phyloP scores from a whole-genome alignment of 2,329 filamentous ascomycete genomes.

The Trichoderma koningiopsis region DNA sequence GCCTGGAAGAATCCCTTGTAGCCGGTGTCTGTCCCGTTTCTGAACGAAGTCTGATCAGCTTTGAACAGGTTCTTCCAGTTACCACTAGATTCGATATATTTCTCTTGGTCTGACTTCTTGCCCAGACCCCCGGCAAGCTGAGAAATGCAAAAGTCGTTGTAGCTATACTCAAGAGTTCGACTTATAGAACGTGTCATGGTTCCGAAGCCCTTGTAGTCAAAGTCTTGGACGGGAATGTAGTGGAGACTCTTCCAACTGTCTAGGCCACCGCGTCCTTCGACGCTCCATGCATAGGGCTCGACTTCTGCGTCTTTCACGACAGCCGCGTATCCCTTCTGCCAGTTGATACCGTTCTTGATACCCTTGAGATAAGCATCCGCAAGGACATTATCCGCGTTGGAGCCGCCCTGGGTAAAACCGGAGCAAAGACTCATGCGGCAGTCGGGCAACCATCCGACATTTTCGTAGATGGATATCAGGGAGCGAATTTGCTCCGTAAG shows the following conservation, averaged over 20 bases:
- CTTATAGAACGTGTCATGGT: constrained; percentile 71
- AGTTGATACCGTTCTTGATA: constrained; percentile 61
- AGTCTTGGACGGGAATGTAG: constrained; percentile 72
- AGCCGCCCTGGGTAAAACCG: constrained; percentile 74
- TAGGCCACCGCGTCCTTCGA: constrained; percentile 70
- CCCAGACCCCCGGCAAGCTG: constrained; percentile 62
- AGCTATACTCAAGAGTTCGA: constrained; percentile 75
- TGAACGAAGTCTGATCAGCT: constrained; percentile 56
- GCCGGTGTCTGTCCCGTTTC: constrained; percentile 61
- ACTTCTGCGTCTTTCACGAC: constrained; percentile 72
- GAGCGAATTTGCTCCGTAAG: constrained; percentile 69
- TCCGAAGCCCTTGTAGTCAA: constrained; percentile 67
- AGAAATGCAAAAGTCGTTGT: constrained; percentile 73
- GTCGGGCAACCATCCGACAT: constrained; percentile 72
- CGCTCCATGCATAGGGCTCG: constrained; percentile 69
- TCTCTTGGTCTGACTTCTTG: constrained; percentile 56
- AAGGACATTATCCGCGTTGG: constrained; percentile 70
- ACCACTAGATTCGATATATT: constrained; percentile 59
- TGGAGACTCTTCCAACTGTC: constrained; percentile 70
- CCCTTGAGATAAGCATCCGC: constrained; percentile 70
- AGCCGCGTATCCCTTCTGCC: constrained; percentile 69
- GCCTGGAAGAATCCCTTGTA: constrained; percentile 74
- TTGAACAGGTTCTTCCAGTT: constrained; percentile 72
- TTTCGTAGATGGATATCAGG: constrained; percentile 69
- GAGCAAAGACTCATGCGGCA: constrained; percentile 76